Conservation (phyloP, 148 eudicot species). For the Cornus florida region DNA sequence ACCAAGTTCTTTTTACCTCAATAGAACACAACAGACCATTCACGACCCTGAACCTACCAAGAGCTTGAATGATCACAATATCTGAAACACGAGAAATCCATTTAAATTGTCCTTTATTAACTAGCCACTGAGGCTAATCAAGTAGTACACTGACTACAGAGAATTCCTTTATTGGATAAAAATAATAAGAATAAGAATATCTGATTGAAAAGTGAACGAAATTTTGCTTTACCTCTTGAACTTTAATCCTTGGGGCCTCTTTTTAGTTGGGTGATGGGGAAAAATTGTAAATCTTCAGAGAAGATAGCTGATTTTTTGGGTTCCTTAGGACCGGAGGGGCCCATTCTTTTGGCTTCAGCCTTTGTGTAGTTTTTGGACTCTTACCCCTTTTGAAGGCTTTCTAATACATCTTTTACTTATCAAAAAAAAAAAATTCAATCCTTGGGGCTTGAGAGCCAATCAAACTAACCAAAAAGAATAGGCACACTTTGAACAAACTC, state of each 20-base stretch:
- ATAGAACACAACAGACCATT: not conserved
- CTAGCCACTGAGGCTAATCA: not conserved
- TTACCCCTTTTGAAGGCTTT: too few species aligned
- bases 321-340: too few species aligned
- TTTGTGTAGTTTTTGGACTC: too few species aligned
- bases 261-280: too few species aligned
- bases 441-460: not conserved
- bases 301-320: too few species aligned
- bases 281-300: too few species aligned
- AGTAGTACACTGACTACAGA: not conserved
- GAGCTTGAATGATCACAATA: not conserved
- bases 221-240: too few species aligned
- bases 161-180: not conserved
- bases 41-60: not conserved
- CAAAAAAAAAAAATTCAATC: not conserved
- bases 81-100: not conserved
- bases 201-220: too few species aligned
- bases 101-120: not conserved
- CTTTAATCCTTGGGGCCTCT: too few species aligned
- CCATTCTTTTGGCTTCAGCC: too few species aligned
- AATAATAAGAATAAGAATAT: not conserved
- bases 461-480: not conserved
- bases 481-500: too few species aligned
- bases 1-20: not conserved
- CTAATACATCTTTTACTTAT: too few species aligned